Conservation (phyloP, 108 stramenopile genomes). For the Bacterosira constricta region DNA sequence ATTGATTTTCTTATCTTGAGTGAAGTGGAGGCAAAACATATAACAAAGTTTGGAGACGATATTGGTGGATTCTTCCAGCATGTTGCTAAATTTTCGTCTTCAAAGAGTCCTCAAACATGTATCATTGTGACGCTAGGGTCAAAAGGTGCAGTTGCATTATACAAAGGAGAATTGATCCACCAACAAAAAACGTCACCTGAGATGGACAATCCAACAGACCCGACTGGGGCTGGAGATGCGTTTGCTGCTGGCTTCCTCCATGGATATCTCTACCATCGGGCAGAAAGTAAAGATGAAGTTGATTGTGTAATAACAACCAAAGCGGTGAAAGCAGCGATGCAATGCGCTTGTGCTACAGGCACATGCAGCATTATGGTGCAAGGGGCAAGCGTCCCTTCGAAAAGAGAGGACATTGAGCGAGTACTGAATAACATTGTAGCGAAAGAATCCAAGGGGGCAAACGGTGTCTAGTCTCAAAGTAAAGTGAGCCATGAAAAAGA, state of each 20-base stretch:
- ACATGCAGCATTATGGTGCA: constrained; percentile 56
- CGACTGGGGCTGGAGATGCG: constrained; percentile 85
- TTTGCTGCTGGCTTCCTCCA: constrained; percentile 81
- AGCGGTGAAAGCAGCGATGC: constrained; percentile 40
- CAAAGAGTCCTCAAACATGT: constrained; percentile 38
- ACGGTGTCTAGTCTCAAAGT: too few species aligned
- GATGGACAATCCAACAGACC: constrained; percentile 51
- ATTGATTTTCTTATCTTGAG: constrained; percentile 80
- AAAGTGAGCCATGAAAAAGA: too few species aligned
- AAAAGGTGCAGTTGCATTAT: constrained; percentile 62
- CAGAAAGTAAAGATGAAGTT: background rate
- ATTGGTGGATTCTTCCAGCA: constrained; percentile 8
- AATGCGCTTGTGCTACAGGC: constrained; percentile 70
- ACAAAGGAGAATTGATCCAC: constrained; percentile 42
- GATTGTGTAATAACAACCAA: background rate
- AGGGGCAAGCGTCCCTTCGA: constrained; percentile 69
- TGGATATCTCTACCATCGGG: constrained; percentile 46
- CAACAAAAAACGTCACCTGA: constrained; percentile 35
- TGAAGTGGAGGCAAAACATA: constrained; percentile 65
- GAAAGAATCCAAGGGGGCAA: background rate
- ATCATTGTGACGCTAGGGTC: constrained; percentile 68
- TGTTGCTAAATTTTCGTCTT: constrained; percentile 49
- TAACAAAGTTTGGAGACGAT: constrained; percentile 17
- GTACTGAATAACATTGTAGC: constrained; percentile 13
- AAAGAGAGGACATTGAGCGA: constrained; percentile 46